Percentiles rank a stretch among this genome's conserved stretches.
Conservation (phyloP, 2,329 filamentous ascomycete species). For the Hansfordia pulvinata region DNA sequence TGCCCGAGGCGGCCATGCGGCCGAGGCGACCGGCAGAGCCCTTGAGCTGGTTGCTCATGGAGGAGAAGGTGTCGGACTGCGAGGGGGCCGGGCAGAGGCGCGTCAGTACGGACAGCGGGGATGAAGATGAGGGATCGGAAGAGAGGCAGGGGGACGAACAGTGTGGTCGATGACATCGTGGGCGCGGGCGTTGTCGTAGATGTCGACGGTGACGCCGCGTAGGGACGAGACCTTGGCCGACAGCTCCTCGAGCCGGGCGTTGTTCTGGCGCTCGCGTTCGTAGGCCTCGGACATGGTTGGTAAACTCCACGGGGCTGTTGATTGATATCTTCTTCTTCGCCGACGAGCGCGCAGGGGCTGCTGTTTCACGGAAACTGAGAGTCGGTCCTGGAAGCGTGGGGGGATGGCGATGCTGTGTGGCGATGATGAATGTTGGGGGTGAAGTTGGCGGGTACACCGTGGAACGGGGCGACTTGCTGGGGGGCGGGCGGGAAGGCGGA, state of each 20-base stretch:
- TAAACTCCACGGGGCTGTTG: too few species aligned
- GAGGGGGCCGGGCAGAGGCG: not conserved
- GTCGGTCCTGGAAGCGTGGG: too few species aligned
- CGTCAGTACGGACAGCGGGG: conserved; percentile 1
- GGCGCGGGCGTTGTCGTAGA: conserved; percentile 87
- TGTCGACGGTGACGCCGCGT: conserved; percentile 89
- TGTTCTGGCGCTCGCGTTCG: conserved; percentile 82
- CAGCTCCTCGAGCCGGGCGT: conserved; percentile 83
- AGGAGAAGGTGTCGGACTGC: conserved; percentile 81
- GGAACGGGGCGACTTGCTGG: too few species aligned
- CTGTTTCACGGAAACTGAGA: too few species aligned
- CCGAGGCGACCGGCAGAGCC: conserved; percentile 72
- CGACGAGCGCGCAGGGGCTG: too few species aligned
- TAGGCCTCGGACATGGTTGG: conserved; percentile 58
- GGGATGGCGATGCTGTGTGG: too few species aligned
- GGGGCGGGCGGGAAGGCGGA: too few species aligned
- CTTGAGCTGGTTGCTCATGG: conserved; percentile 69
- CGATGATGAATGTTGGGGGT: too few species aligned
- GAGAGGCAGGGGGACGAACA: conserved; percentile 32
- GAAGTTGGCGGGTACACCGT: too few species aligned
- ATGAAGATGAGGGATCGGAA: not conserved
- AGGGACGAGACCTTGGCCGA: conserved; percentile 83
- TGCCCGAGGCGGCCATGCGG: conserved; percentile 82
- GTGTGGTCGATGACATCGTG: conserved; percentile 82
- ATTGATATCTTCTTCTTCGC: too few species aligned